Percentiles rank a stretch among this genome's conserved stretches.
phyloP scores from a whole-genome alignment of 176 grass and related monocot species.

The Tillandsia fasciculata region DNA sequence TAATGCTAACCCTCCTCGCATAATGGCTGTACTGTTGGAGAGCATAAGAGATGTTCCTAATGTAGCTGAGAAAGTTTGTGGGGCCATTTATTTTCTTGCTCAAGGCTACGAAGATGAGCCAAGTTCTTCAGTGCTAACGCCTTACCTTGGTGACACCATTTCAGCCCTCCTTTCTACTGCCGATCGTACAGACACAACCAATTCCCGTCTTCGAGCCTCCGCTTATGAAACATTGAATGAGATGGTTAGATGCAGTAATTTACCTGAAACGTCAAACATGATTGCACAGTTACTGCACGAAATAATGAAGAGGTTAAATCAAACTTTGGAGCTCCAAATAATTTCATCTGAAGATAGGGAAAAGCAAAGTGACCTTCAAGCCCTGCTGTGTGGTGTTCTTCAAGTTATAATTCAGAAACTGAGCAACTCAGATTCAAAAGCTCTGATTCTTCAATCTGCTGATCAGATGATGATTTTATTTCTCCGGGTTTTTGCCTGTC shows the following conservation, averaged over 20 bases:
- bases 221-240: slow-evolving; percentile 92
- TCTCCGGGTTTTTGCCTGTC: slow-evolving; percentile 69
- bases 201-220: slow-evolving; percentile 63
- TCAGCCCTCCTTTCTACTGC: slow-evolving; percentile 67
- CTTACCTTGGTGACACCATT: slow-evolving; percentile 65
- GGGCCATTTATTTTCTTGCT: slow-evolving; percentile 82
- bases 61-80: slow-evolving; percentile 77
- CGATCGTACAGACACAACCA: slow-evolving; percentile 51
- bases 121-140: slow-evolving; percentile 56
- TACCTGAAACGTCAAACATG: slow-evolving; percentile 49
- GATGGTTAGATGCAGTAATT: slow-evolving; percentile 67
- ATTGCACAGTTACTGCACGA: slow-evolving; percentile 45
- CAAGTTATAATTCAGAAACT: slow-evolving; percentile 93
- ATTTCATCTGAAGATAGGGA: slow-evolving; percentile 55
- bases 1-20: slow-evolving; percentile 61
- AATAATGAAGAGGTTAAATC: slow-evolving; percentile 68
- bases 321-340: slow-evolving; percentile 57
- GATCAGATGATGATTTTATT: slow-evolving; percentile 84
- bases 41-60: slow-evolving; percentile 80
- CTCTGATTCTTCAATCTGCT: slow-evolving; percentile 51
- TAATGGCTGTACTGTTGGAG: slow-evolving; percentile 67
- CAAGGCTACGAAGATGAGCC: slow-evolving; percentile 68
- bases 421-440: slow-evolving; percentile 54
- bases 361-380: slow-evolving; percentile 78
- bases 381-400: slow-evolving; percentile 70